Evolutionary conservation across 2,329 filamentous ascomycete species (phyloP).

Genomic region (Botrytis tulipae): DNA sequence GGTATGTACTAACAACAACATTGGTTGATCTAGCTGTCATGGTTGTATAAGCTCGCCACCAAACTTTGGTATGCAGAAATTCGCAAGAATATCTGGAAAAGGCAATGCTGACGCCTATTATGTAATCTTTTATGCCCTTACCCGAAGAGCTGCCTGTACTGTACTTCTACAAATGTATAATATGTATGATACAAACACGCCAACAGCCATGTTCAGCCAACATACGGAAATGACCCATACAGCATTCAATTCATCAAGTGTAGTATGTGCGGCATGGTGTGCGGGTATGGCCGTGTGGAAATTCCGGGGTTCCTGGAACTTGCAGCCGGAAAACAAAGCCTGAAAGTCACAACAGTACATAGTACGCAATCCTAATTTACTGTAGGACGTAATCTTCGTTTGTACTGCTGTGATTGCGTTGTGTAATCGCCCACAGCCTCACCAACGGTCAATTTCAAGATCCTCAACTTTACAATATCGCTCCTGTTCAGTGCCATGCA

Average conservation of each 20-base stretch:
- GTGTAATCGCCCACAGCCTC: slow-evolving; percentile 16
- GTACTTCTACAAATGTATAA: background rate
- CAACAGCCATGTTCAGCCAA: slow-evolving; percentile 6
- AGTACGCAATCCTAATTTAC: slow-evolving; percentile 16
- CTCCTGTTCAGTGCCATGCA: slow-evolving; percentile 8
- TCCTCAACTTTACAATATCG: background rate
- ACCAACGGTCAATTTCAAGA: slow-evolving; percentile 14
- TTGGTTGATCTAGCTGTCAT: background rate
- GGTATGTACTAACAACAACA: background rate
- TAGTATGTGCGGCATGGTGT: slow-evolving; percentile 3
- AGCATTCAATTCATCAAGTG: slow-evolving; percentile 1
- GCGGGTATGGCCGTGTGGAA: slow-evolving; percentile 22
- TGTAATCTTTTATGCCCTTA: slow-evolving; percentile 18
- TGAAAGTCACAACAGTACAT: slow-evolving; percentile 19
- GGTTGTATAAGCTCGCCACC: slow-evolving; percentile 3
- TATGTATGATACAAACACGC: background rate
- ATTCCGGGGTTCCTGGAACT: slow-evolving; percentile 20
- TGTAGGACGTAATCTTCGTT: slow-evolving; percentile 22
- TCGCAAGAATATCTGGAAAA: slow-evolving; percentile 18
- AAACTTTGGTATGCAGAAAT: slow-evolving; percentile 6
- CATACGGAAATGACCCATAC: background rate
- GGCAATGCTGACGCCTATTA: slow-evolving; percentile 19
- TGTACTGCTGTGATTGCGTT: slow-evolving; percentile 13
- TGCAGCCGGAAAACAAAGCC: slow-evolving; percentile 21
- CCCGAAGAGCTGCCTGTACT: background rate